phyloP scores from a whole-genome alignment of 192 early-diverging fungal species.

The Pilaira anomala region DNA sequence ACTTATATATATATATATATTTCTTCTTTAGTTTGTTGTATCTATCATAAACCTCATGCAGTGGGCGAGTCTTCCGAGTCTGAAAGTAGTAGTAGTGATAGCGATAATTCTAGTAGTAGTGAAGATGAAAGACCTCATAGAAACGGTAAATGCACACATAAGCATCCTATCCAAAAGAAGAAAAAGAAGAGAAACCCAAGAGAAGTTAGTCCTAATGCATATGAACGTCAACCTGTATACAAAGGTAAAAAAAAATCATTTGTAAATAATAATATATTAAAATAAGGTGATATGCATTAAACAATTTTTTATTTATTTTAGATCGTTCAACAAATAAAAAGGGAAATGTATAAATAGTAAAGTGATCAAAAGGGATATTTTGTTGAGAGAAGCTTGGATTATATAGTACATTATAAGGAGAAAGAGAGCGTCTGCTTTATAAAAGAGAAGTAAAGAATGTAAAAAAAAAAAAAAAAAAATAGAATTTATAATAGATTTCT shows the following conservation, averaged over 20 bases:
- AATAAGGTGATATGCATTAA: no score
- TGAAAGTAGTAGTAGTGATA: conserved; percentile 43
- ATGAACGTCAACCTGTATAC: conserved; percentile 40
- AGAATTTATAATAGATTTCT: no score
- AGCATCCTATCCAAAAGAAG: not conserved
- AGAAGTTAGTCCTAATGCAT: conserved; percentile 40
- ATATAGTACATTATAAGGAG: no score
- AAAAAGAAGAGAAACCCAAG: conserved; percentile 29
- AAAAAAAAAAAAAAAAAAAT: no score
- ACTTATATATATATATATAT: not conserved
- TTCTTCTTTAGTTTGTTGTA: conserved; percentile 62
- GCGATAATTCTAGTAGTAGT: conserved; percentile 17
- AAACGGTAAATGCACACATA: conserved; percentile 17
- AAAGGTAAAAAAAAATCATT: conserved; percentile 26
- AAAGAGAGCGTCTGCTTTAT: no score
- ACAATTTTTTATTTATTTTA: no score
- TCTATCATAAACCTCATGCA: conserved; percentile 59
- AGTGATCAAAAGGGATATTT: no score
- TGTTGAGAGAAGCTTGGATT: no score
- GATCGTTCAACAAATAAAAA: no score
- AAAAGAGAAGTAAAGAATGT: no score
- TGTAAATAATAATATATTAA: no score
- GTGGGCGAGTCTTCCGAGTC: conserved; percentile 49
- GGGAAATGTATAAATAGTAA: no score
- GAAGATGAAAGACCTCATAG: conserved; percentile 24